Conservation (phyloP, 495 filamentous ascomycete genomes). For the Hypoxylon perforatum region DNA sequence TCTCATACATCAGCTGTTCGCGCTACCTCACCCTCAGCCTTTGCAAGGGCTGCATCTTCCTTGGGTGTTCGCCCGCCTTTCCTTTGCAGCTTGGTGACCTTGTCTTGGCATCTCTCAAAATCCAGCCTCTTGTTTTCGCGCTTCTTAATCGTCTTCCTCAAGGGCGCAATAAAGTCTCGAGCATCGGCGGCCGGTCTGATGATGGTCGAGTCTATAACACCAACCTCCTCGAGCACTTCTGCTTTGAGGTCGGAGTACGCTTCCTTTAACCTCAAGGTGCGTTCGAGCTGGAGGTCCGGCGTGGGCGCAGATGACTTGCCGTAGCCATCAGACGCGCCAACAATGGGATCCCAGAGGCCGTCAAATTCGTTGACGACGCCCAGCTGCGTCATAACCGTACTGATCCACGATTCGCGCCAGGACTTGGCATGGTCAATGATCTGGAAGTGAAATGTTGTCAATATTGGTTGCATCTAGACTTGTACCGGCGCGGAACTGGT, state of each 20-base stretch:
- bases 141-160: slow-evolving; percentile 93
- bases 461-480: slow-evolving; percentile 2
- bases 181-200: slow-evolving; percentile 78
- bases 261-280: slow-evolving; percentile 73
- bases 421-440: slow-evolving; percentile 82
- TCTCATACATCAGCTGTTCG: slow-evolving; percentile 70
- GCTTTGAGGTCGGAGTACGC: slow-evolving; percentile 78
- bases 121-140: slow-evolving; percentile 90
- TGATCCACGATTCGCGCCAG: slow-evolving; percentile 88
- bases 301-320: slow-evolving; percentile 69
- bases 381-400: slow-evolving; percentile 77
- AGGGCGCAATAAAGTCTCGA: slow-evolving; percentile 74
- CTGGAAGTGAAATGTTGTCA: slow-evolving; percentile 54
- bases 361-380: slow-evolving; percentile 78
- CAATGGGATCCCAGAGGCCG: slow-evolving; percentile 83
- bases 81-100: slow-evolving; percentile 74
- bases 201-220: slow-evolving; percentile 76
- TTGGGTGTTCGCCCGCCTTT: slow-evolving; percentile 79
- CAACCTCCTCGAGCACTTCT: slow-evolving; percentile 80
- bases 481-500: not conserved
- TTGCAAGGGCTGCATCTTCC: slow-evolving; percentile 79
- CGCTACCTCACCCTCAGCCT: slow-evolving; percentile 81
- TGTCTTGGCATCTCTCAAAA: slow-evolving; percentile 83
- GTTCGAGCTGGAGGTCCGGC: slow-evolving; percentile 69
- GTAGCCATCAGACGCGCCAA: slow-evolving; percentile 66